A percentile compares a stretch with the other conserved stretches of the same genome.
Conservation (phyloP, 2,329 filamentous ascomycete species). For the Ambrosiella beaveri region DNA sequence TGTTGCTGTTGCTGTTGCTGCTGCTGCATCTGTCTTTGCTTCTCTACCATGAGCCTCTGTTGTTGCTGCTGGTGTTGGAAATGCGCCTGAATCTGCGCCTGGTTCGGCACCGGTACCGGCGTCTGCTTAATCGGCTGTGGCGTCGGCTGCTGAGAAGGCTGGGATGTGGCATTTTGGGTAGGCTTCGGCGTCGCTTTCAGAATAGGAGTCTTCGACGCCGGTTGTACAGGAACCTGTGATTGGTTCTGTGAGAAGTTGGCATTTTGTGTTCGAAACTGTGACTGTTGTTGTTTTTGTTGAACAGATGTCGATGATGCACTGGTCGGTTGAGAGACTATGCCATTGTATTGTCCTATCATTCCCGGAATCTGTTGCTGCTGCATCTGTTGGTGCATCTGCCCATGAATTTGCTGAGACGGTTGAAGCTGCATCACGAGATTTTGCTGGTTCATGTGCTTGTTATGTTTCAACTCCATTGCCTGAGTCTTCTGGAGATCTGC, state of each 20-base stretch:
- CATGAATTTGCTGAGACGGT: conserved; percentile 3
- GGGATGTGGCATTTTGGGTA: not conserved
- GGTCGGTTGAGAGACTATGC: no score
- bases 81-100: conserved; percentile 1
- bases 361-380: conserved; percentile 3
- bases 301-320: not conserved
- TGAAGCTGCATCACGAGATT: not conserved
- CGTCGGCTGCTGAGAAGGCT: not conserved
- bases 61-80: conserved; percentile 12
- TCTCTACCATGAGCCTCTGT: conserved; percentile 14
- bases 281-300: not conserved
- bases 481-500: conserved; percentile 4
- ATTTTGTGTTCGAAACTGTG: not conserved
- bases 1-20: conserved; percentile 12
- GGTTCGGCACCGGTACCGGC: not conserved
- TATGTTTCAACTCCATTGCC: conserved; percentile 1
- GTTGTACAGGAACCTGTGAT: not conserved
- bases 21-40: conserved; percentile 11
- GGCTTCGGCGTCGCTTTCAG: no score
- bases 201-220: no score
- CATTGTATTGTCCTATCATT: no score
- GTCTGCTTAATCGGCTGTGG: not conserved
- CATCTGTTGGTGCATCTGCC: conserved; percentile 1
- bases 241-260: not conserved
- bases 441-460: conserved; percentile 1